These are phyloP conservation scores for Picea sitchensis DNA, from an alignment of 75 land plant genomes.

Conservation along the genomic window DNA sequence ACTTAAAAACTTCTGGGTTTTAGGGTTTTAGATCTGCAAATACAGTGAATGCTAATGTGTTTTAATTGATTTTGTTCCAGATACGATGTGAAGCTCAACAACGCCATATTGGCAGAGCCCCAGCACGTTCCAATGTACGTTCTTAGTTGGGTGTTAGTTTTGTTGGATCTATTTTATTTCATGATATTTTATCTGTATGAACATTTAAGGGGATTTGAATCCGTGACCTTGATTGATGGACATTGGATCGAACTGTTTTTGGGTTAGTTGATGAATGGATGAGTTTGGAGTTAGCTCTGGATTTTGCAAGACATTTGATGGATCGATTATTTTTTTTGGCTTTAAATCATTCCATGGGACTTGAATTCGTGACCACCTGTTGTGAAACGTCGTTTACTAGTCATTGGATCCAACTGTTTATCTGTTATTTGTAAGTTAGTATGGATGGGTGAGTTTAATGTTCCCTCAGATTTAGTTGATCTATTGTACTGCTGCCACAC, in stretches of 20 bases:
- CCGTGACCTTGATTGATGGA: neutral
- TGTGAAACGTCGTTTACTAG: too few relatives aligned
- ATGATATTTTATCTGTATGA: neutral
- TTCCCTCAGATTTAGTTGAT: too few relatives aligned
- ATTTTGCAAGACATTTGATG: too few relatives aligned
- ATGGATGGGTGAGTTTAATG: too few relatives aligned
- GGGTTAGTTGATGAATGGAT: neutral
- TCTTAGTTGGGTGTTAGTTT: neutral
- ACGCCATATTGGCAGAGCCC: conserved; percentile 93
- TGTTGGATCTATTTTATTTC: neutral
- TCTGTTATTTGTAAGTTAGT: too few relatives aligned
- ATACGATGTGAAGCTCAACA: conserved; percentile 75
- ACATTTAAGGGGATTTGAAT: neutral
- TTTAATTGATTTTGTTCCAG: conserved; percentile 27
- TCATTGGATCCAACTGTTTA: too few relatives aligned
- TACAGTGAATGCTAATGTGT: neutral
- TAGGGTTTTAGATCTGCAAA: neutral
- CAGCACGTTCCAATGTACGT: conserved; percentile 89
- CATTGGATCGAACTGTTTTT: neutral
- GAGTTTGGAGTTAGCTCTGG: too few relatives aligned
- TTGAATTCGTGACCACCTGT: too few relatives aligned
- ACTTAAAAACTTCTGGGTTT: neutral
- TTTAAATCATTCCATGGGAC: too few relatives aligned
- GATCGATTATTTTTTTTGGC: too few relatives aligned
- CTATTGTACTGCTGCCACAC: too few relatives aligned